Base-by-base conservation (phyloP, 2,329 filamentous ascomycete species). In the Aspergillus texensis region DNA sequence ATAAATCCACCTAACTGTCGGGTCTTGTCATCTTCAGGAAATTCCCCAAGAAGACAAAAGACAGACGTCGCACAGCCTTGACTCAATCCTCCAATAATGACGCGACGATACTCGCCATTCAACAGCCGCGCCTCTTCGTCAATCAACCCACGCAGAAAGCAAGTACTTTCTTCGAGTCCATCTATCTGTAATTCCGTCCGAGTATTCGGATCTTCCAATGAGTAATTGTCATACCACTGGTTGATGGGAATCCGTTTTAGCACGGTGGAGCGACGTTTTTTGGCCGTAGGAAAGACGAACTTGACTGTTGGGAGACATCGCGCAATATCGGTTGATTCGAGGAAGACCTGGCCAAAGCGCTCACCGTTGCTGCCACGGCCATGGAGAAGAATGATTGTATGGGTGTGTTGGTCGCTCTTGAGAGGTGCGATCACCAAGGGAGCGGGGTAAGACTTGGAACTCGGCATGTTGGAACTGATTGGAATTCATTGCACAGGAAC, bases 211-310 rank as follows among this genome's bases (percentile, higher is more conserved):
- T 83, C 74, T 0, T 75, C 65, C 0, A 84, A 70, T 1, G 76
- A 77, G 21, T 77, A 81, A 11, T 81, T 77, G 66, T 86, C 80
- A 64, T 84, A 86, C 83, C 84, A 87, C 68, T 84, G 82, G 10
- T 81, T 80, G 43, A 85, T 78, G 12, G 75, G 72, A 0, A 77
- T 73, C 2, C 79, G 77, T 8, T 81, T 78, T 50, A 83, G 80
- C 3, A 77, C 74, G 1, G 72, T 77, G 0, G 84, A 80, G 11
- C 82, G 80, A 0, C 82, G 77, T 14, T 78, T 79, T 8, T 72
- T 77, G 0, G 84, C 79, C 0, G 83, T 85, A 0, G 84, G 84
- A 61, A 86, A 86, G 46, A 86, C 72, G 61, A 85, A 85, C 62
- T 81, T 82, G 1, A 79, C 70, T 1, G 69, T 74, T 24, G 71